Conservation (phyloP, 1,139 yeast species). For the Taphrina communis region DNA sequence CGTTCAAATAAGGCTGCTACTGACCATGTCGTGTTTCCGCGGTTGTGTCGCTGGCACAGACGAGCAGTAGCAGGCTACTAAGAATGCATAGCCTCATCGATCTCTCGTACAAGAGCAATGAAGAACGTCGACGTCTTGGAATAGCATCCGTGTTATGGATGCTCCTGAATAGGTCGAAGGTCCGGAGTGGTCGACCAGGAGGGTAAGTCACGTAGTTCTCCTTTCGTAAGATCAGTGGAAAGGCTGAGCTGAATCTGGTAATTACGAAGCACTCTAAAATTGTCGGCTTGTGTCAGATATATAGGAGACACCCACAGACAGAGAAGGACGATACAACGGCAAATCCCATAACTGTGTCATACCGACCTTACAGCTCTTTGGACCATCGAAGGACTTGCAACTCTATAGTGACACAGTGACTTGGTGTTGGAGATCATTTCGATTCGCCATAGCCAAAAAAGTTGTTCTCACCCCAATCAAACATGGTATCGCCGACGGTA, state of each 20-base stretch:
- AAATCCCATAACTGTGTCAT: too few species aligned
- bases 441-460: slow-evolving; percentile 30
- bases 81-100: not conserved
- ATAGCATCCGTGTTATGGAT: too few species aligned
- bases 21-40: slow-evolving; percentile 6
- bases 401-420: not conserved
- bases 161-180: too few species aligned
- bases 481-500: slow-evolving; percentile 17
- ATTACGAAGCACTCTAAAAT: not conserved
- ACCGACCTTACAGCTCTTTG: too few species aligned
- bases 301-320: too few species aligned
- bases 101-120: too few species aligned
- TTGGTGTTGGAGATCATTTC: not conserved
- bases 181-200: too few species aligned
- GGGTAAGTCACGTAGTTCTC: not conserved
- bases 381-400: too few species aligned
- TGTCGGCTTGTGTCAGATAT: not conserved
- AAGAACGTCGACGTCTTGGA: too few species aligned
- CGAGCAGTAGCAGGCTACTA: not conserved
- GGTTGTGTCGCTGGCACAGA: not conserved
- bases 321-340: too few species aligned
- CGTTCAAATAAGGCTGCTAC: not conserved
- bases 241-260: not conserved
- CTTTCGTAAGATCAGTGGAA: not conserved
- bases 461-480: slow-evolving; percentile 41